Evolutionary conservation across 2,329 filamentous ascomycete genomes (phyloP), one percentile per base, ranked within the genome.

Genomic region (Cercospora brassicicola): DNA sequence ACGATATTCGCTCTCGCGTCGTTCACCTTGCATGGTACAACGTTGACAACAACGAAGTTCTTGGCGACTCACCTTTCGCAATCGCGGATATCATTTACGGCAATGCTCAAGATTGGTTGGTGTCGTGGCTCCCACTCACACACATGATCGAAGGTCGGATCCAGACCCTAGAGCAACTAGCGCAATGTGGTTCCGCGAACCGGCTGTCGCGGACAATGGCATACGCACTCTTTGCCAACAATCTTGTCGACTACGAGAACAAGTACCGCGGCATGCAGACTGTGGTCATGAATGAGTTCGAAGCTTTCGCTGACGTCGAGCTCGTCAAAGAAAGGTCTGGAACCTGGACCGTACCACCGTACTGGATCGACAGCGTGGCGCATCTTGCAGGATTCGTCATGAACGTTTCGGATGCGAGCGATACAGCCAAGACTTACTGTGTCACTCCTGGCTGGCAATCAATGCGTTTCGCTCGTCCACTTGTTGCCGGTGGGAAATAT

Each of bases 381-480:
- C 73, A 74, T 64, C 64, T 76, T 5, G 72, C 71, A 23, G 74
- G 74, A 6, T 67, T 67, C 31, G 55, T 64, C 23, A 60, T 67
- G 55, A 80, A 80, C 56, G 73, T 73, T 3, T 87, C 83, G 42
- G 73, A 76, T 55, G 68, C 67, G 7, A 68, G 68, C n/a, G 70
- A 80, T 59, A 75, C 76, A 0, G 61, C 69, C 30, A 72, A 77
- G 20, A 71, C 74, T 67, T 80, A 76, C 70, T 80, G 71, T 62
- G 75, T 80, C 64, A 80, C 78, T 3, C 77, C 78, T 2, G 77
- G 78, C 9, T 78, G 76, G 72, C 65, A 70, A 2, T 71, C 70
- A 7, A 72, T 77, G 67, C 74, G 75, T 5, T 69, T 80, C n/a
- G 65, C 72, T 2, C 69, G 72, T 39, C 74, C 76, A 7, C 67